Evolutionary conservation across 352 stramenopile genomes (phyloP), one percentile per base, ranked within the genome.

Genomic region (Pythium apleroticum): DNA sequence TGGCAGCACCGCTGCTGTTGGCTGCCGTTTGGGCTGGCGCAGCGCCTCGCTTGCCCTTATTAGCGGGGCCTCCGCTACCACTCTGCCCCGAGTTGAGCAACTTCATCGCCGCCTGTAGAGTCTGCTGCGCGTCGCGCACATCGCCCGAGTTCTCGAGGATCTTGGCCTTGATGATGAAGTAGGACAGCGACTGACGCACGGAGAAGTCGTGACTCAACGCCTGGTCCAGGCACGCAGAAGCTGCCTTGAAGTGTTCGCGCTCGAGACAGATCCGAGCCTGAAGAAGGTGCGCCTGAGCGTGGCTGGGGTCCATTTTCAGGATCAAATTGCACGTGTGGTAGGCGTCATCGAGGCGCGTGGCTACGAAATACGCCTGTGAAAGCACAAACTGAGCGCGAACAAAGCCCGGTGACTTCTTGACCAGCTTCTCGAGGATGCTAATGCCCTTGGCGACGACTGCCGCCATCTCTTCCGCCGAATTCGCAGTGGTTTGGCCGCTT

Each of bases 191-290:
- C 61, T 97, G 82, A 24, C 86, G 82, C 30, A 98, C 83, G 0
- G 75, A 81, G 61, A 98, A 98, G 62, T 98, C 86, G 56, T 93
- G 85, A 41, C 84, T 93, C 15, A 98, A 71, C 11, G 93, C 93
- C 49, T 97, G 81, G 41, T 98, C 91, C 15, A 98, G 72, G 25
- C 85, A 88, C 5, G 74, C 59, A 3, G 84, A 81, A 4, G 93
- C 89, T 2, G 76, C 83, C 10, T 74, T 77, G 62, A 82, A 89
- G 62, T 97, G 81, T 22, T 92, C 80, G 4, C 87, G 75, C 39
- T 93, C 85, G 1, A 97, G 65, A 53, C 74, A 86, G 27, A 97
- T 84, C 20, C 85, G 84, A 27, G 91, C 88, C 58, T 96, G 79
- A 43, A 96, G 76, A 35, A 98, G 57, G 52, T 97, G 91, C 0